phyloP scores from a whole-genome alignment of 2,329 filamentous ascomycete genomes.

The Sodiomyces alkalinus region DNA sequence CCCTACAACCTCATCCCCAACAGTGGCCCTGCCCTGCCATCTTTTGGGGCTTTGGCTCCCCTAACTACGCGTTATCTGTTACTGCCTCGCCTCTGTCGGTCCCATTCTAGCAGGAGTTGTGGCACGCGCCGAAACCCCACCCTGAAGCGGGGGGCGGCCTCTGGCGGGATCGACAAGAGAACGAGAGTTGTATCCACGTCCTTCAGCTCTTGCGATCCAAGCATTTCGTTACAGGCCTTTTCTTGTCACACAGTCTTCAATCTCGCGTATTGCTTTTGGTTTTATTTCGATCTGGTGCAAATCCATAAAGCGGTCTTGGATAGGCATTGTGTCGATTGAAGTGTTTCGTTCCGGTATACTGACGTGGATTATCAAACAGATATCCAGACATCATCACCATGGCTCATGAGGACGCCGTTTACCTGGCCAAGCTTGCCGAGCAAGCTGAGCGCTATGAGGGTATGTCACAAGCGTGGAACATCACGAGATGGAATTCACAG shows the following conservation, averaged over 20 bases:
- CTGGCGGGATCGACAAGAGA: not conserved
- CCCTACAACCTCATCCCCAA: not conserved
- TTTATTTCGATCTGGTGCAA: too few relatives aligned
- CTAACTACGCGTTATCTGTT: not conserved
- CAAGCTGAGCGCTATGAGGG: slow-evolving; percentile 99
- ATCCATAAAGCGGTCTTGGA: too few relatives aligned
- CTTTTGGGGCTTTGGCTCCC: not conserved
- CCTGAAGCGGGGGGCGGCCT: slow-evolving; percentile 6
- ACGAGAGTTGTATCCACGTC: not conserved
- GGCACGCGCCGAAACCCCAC: slow-evolving; percentile 9
- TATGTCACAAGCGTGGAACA: slow-evolving; percentile 28
- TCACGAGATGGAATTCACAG: slow-evolving; percentile 2
- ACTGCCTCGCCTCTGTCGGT: not conserved
- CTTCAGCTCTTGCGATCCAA: not conserved
- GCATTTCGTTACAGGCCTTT: slow-evolving; percentile 7
- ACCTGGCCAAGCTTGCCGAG: slow-evolving; percentile 99
- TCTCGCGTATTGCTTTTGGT: slow-evolving; percentile 2
- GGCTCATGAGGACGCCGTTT: slow-evolving; percentile 99
- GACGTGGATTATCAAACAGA: not conserved
- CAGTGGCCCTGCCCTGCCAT: not conserved
- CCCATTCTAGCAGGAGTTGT: not conserved
- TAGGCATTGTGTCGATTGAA: not conserved
- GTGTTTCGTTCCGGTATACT: not conserved
- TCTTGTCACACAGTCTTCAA: slow-evolving; percentile 8
- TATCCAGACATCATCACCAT: slow-evolving; percentile 46